Evolutionary conservation across 345 rosid species (phyloP).

Genomic region (Dimocarpus longan): DNA sequence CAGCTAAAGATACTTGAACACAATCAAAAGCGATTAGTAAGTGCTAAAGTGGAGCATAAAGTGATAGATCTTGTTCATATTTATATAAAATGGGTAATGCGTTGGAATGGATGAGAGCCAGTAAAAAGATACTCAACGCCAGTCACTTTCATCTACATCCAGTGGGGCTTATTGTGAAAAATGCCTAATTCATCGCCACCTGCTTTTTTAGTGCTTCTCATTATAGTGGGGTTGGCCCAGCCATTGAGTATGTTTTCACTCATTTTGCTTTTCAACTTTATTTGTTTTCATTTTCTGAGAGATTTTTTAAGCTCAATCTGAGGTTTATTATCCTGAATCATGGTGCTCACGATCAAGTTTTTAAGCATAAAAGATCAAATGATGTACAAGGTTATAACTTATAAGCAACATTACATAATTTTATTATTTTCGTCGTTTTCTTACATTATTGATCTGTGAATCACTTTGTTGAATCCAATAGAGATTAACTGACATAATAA

Average conservation of each 20-base stretch:
- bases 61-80: constrained; percentile 3
- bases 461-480: not conserved
- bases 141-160: not conserved
- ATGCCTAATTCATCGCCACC: not conserved
- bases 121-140: not conserved
- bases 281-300: not conserved
- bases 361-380: too few relatives aligned
- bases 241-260: not conserved
- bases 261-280: not conserved
- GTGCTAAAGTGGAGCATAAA: not conserved
- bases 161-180: not conserved
- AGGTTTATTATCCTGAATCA: not conserved
- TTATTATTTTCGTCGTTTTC: too few relatives aligned
- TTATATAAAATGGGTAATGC: not conserved
- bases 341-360: too few relatives aligned
- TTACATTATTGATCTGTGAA: not conserved
- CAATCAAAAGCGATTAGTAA: not conserved
- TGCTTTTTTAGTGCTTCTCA: not conserved
- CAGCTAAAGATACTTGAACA: not conserved
- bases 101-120: not conserved
- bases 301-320: not conserved
- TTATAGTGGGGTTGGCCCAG: not conserved
- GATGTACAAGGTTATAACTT: too few relatives aligned
- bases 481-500: too few relatives aligned
- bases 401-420: too few relatives aligned